These are phyloP conservation scores for Rugonectria rugulosa DNA, from an alignment of 2,329 filamentous ascomycete genomes.

Conservation along the genomic window DNA sequence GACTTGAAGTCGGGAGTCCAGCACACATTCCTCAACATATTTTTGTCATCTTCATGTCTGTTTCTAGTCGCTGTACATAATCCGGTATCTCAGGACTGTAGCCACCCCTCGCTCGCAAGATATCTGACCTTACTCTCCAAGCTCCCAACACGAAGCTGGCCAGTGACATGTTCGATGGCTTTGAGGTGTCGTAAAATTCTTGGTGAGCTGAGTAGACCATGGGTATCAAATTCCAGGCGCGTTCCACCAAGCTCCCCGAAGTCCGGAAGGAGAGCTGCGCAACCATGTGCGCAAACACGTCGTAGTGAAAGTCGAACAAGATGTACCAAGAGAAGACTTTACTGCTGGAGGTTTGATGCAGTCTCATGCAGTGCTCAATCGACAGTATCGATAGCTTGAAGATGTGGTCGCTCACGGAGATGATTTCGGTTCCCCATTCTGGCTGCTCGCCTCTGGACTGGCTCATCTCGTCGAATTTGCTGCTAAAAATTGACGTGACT, in stretches of 20 bases:
- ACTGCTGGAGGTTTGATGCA: background rate
- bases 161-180: background rate
- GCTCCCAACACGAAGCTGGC: slow-evolving; percentile 8
- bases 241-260: slow-evolving; percentile 7
- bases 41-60: no score
- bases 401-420: slow-evolving; percentile 14
- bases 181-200: background rate
- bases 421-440: slow-evolving; percentile 18
- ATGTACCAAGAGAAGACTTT: slow-evolving; percentile 11
- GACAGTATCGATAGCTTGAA: slow-evolving; percentile 15
- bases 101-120: background rate
- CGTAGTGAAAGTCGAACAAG: slow-evolving; percentile 1
- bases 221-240: slow-evolving; percentile 3
- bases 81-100: background rate
- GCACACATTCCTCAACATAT: no score
- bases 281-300: slow-evolving; percentile 11
- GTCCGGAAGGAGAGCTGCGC: slow-evolving; percentile 10
- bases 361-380: slow-evolving; percentile 1
- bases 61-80: slow-evolving; percentile 4
- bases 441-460: background rate
- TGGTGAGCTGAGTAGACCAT: background rate
- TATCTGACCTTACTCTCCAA: background rate
- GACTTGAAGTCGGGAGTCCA: no score
- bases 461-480: background rate
- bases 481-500: background rate